Evolutionary conservation across 2,329 filamentous ascomycete genomes (phyloP).

Genomic region (Fusarium brevicatenulatum): DNA sequence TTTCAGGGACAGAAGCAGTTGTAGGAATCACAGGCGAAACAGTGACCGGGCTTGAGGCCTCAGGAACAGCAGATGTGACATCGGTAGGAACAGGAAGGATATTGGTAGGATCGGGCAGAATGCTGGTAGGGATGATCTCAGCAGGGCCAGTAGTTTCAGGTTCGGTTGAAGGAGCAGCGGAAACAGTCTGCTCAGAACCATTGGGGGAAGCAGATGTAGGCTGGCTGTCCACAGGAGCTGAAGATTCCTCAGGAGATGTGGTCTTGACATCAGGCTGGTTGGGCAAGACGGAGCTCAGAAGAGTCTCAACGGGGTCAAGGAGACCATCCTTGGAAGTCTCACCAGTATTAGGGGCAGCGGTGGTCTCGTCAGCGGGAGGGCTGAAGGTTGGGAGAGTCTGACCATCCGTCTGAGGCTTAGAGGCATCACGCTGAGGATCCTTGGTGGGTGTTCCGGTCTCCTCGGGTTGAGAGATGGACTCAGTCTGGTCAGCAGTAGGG

Average conservation of each 20-base stretch:
- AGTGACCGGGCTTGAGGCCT: conserved; percentile 23
- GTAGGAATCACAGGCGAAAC: conserved; percentile 23
- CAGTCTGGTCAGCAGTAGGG: conserved; percentile 18
- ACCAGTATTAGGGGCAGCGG: conserved; percentile 15
- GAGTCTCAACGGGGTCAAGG: conserved; percentile 39
- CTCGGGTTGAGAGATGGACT: conserved; percentile 11
- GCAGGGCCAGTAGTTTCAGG: conserved; percentile 23
- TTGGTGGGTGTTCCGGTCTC: conserved; percentile 20
- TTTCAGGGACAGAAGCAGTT: not conserved
- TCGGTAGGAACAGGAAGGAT: conserved; percentile 9
- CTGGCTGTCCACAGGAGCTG: conserved; percentile 5
- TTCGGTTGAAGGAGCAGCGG: conserved; percentile 17
- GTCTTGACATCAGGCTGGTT: conserved; percentile 10
- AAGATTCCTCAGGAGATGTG: conserved; percentile 16
- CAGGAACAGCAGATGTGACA: conserved; percentile 14
- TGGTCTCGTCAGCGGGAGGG: conserved; percentile 12
- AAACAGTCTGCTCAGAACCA: conserved; percentile 19
- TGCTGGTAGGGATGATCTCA: conserved; percentile 20
- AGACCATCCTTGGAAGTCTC: conserved; percentile 31
- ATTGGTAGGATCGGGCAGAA: conserved; percentile 22
- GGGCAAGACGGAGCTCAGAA: conserved; percentile 34
- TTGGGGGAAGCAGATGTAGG: conserved; percentile 21
- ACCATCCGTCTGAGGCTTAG: conserved; percentile 8
- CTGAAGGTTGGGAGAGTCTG: conserved; percentile 24
- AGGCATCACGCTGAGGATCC: conserved; percentile 28